Base-by-base conservation (phyloP, 106 monocot species). In the Triglochin maritima region DNA sequence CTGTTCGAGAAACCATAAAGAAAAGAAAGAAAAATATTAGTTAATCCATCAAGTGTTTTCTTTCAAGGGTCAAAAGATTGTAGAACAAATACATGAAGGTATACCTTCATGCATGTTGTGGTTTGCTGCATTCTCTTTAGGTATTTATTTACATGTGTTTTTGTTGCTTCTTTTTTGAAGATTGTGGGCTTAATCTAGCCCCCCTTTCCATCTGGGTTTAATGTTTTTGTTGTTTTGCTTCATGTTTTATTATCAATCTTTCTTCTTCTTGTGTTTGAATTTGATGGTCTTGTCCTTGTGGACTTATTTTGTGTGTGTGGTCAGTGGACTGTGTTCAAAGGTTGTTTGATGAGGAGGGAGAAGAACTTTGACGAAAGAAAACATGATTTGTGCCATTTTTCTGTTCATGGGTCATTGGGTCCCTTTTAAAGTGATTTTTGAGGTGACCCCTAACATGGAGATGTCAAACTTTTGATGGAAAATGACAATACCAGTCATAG, bases 351-450 rank as follows among this genome's bases (percentile, higher is more conserved):
- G 52, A 8, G 59, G 8, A 59, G 8, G 15, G 59, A 41, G 3
- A 17, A 64, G 49, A 48, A 17, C 7, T 29, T 29, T 29, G 29
- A 29, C 29, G 4, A 2, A 49, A 6, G 10, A 12, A 14, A n/a
- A 14, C 43, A 48, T 64, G 46, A 6, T 63, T 63, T 63, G 46
- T 13, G 46, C 64, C 11, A n/a, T 14, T 64, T 5, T 64, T 64
- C 64, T 59, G 3, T 59, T 59, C 59, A 59, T 47, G 64, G 64
- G 64, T 47, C 48, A 47, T 47, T 47, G 64, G 64, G 64, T 47
- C 48, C 64, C 64, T 49, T 64, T 17, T 64, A n/a, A 64, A 59
- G 48, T 16, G 64, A n/a, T n/a, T 64, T 64, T 14, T 46, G 64
- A 64, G 14, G 64, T 64, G 64, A 64, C 64, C 14, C 46, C 7